A percentile compares a stretch with the other conserved stretches of the same genome.
phyloP scores from a whole-genome alignment of 805 yeast species.

The Pichia phayaonensis region DNA sequence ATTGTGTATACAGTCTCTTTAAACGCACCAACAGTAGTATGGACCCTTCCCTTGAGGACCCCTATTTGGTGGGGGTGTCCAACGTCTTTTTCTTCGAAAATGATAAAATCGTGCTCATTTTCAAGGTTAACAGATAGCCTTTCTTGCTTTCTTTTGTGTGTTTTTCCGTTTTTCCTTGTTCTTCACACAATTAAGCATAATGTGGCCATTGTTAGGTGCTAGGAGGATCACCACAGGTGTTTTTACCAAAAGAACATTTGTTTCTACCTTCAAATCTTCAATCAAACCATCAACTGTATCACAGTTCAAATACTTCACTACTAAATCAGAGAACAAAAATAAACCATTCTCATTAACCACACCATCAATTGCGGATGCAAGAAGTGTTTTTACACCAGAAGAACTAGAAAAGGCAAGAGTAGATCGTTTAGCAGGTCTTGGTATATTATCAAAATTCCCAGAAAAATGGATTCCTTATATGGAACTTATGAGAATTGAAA shows the following conservation, averaged over 20 bases:
- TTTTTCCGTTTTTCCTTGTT: too few species aligned
- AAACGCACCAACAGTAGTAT: too few species aligned
- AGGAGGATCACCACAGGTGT: background rate
- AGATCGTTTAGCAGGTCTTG: constrained; percentile 40
- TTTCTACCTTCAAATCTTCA: background rate
- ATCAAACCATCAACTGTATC: background rate
- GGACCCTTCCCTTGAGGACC: too few species aligned
- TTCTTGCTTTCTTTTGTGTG: too few species aligned
- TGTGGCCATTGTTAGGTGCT: background rate
- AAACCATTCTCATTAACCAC: background rate
- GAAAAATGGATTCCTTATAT: constrained; percentile 78
- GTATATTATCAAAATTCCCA: constrained; percentile 58
- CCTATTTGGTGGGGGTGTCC: too few species aligned
- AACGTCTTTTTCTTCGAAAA: too few species aligned
- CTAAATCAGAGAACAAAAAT: background rate
- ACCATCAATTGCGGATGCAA: constrained; percentile 3
- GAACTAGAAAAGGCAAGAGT: constrained; percentile 44
- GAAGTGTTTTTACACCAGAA: constrained; percentile 27
- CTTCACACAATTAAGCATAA: background rate
- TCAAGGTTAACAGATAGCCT: too few species aligned
- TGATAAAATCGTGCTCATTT: too few species aligned
- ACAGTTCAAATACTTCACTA: constrained; percentile 1
- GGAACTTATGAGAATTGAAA: constrained; percentile 83
- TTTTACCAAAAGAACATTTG: background rate
- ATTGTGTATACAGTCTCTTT: too few species aligned